Base-by-base conservation (phyloP, 192 early-diverging fungal species). In the Entomortierella chlamydospora region DNA sequence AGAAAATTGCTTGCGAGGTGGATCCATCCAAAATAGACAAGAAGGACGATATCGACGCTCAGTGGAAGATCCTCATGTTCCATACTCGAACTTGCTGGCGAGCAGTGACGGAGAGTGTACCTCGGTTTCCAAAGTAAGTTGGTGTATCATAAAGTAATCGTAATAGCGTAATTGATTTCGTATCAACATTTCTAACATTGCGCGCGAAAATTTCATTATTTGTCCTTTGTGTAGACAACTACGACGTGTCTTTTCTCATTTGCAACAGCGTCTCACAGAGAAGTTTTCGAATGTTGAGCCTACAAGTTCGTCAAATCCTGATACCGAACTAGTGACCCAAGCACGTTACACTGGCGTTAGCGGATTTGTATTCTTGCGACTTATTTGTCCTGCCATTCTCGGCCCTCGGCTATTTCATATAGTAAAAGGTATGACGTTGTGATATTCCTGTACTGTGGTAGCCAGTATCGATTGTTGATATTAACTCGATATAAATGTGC, bases 321-420 rank as follows among this genome's bases (percentile, higher is more conserved):
- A 65, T 49, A 57, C 81, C 28, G 74, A 79, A 28, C 23, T 72
- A 3, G 64, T 63, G 41, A 45, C 45, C 29, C n/a, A 60, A 26
- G 67, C 70, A 31, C 64, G 67, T 30, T 69, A 67, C 22, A 71
- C 70, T 0, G 68, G 53, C 1, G 62, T 87, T 34, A 92, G 89
- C 53, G 90, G 90, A 15, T 93, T 93, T 68, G 73, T 93, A 20
- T 93, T 93, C 61, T 64, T 93, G 37, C 84, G 92, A 1, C 68
- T 93, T 37, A 83, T 93, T 51, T 92, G 91, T 51, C 91, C 92
- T 0, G 92, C 92, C 0, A 92, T 93, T 81, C 70, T 91, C 42
- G 87, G 89, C 28, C 92, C 92, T 29, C 90, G 87, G 61, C 64
- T 87, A 7, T 93, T 92, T 68, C 86, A 90, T n/a, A 70, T 93